Conservation (phyloP, 495 filamentous ascomycete genomes). For the Aspergillus steynii region DNA sequence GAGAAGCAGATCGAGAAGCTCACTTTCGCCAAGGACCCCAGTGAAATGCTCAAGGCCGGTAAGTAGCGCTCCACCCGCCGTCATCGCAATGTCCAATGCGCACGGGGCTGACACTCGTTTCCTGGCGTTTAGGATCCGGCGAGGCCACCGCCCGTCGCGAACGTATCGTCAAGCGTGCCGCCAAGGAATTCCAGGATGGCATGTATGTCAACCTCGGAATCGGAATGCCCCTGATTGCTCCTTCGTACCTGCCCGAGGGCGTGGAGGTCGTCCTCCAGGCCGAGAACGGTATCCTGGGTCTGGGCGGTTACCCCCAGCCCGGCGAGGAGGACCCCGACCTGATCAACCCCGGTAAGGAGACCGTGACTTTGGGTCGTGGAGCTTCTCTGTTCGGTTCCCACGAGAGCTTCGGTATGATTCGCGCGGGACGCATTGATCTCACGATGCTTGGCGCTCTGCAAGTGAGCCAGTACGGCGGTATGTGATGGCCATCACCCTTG, state of each 20-base stretch:
- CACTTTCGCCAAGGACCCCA: slow-evolving; percentile 68
- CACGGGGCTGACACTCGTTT: neutral
- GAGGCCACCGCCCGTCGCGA: slow-evolving; percentile 74
- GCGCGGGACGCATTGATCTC: slow-evolving; percentile 81
- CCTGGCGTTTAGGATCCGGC: slow-evolving; percentile 56
- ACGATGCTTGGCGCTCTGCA: slow-evolving; percentile 92
- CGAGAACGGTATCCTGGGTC: slow-evolving; percentile 87
- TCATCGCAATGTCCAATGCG: neutral
- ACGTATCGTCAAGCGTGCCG: slow-evolving; percentile 78
- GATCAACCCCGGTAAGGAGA: slow-evolving; percentile 94
- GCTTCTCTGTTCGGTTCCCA: slow-evolving; percentile 80
- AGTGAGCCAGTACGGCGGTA: slow-evolving; percentile 74
- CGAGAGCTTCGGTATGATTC: slow-evolving; percentile 92
- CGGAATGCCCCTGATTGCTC: slow-evolving; percentile 88
- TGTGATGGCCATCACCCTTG: slow-evolving; percentile 24
- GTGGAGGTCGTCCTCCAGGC: slow-evolving; percentile 84
- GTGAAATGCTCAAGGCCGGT: slow-evolving; percentile 52
- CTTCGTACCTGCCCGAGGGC: slow-evolving; percentile 71
- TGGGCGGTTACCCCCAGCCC: slow-evolving; percentile 78
- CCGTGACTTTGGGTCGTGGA: slow-evolving; percentile 76
- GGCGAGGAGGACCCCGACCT: slow-evolving; percentile 83
- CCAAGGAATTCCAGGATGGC: slow-evolving; percentile 90
- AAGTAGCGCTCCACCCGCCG: neutral
- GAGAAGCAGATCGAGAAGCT: slow-evolving; percentile 81
- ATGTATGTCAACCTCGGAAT: slow-evolving; percentile 95